A percentile compares a stretch with the other conserved stretches of the same genome.
Evolutionary conservation across 2,329 filamentous ascomycete genomes (phyloP).

Genomic region (Aotearoamyces nothofagi): DNA sequence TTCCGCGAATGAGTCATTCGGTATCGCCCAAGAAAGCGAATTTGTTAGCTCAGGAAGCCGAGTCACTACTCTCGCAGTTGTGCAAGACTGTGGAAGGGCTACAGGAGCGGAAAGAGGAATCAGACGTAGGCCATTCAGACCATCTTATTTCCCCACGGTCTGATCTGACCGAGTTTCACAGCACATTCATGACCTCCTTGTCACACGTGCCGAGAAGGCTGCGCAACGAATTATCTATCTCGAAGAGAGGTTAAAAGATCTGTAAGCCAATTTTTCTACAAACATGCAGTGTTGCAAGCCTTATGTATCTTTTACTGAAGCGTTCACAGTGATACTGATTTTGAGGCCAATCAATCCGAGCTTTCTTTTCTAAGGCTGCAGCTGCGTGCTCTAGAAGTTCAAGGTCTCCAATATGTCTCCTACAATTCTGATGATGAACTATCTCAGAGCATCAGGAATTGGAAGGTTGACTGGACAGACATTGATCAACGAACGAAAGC

Average conservation of each 20-base stretch:
- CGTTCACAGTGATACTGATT: conserved; percentile 33
- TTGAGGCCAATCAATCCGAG: conserved; percentile 41
- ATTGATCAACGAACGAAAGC: conserved; percentile 27
- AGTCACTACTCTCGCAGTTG: conserved; percentile 34
- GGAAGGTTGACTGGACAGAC: conserved; percentile 43
- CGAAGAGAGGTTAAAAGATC: conserved; percentile 38
- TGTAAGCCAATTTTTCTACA: conserved; percentile 27
- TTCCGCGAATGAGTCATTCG: background rate
- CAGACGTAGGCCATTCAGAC: conserved; percentile 27
- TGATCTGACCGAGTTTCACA: conserved; percentile 14
- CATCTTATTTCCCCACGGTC: background rate
- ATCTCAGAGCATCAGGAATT: conserved; percentile 40
- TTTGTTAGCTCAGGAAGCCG: conserved; percentile 21
- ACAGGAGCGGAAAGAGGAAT: conserved; percentile 40
- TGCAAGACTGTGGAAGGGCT: conserved; percentile 33
- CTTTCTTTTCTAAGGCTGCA: conserved; percentile 45
- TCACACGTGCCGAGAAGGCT: conserved; percentile 39
- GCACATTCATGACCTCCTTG: conserved; percentile 47
- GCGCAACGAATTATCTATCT: conserved; percentile 43
- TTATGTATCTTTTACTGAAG: too few species aligned
- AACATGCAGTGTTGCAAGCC: background rate
- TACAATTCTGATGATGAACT: conserved; percentile 38
- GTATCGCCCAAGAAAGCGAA: background rate
- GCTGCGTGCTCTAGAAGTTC: conserved; percentile 45
- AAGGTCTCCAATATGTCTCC: conserved; percentile 31